phyloP scores from a whole-genome alignment of 2,329 filamentous ascomycete species.

The Pleoardoris graminearum region DNA sequence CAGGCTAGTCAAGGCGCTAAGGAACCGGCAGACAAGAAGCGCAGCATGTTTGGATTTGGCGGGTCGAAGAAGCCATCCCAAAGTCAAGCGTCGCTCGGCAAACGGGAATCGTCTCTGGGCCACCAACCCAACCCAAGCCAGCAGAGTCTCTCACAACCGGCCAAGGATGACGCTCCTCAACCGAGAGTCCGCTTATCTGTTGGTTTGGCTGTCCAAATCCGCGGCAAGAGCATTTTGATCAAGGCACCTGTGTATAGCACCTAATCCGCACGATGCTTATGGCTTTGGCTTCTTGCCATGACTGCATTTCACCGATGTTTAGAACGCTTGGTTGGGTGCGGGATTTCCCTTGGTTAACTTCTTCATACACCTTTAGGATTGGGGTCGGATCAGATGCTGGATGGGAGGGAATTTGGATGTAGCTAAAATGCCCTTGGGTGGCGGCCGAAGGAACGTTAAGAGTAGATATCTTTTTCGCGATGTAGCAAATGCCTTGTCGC shows the following conservation, averaged over 20 bases:
- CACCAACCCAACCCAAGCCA: constrained; percentile 30
- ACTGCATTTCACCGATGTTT: constrained; percentile 21
- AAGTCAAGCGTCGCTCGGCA: constrained; percentile 40
- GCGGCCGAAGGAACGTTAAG: background rate
- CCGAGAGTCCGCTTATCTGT: constrained; percentile 54
- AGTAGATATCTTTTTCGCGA: background rate
- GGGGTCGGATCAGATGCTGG: background rate
- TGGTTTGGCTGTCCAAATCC: constrained; percentile 53
- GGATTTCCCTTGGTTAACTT: background rate
- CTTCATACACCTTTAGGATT: background rate
- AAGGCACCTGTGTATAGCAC: constrained; percentile 54
- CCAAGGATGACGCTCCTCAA: constrained; percentile 46
- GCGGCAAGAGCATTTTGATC: constrained; percentile 53
- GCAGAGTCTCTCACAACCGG: constrained; percentile 41
- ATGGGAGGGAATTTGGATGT: background rate
- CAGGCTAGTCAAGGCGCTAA: constrained; percentile 23
- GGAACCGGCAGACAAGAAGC: constrained; percentile 39
- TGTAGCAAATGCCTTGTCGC: background rate
- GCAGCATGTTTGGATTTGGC: constrained; percentile 50
- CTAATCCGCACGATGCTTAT: too few relatives aligned
- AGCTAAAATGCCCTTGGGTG: background rate
- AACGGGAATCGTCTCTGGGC: constrained; percentile 44
- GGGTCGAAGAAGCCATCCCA: constrained; percentile 43
- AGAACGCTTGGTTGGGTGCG: constrained; percentile 7
- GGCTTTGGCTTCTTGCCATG: constrained; percentile 17